Base-by-base conservation (phyloP, 1,139 yeast species). In the Blastobotrys raffinosifermentans region DNA sequence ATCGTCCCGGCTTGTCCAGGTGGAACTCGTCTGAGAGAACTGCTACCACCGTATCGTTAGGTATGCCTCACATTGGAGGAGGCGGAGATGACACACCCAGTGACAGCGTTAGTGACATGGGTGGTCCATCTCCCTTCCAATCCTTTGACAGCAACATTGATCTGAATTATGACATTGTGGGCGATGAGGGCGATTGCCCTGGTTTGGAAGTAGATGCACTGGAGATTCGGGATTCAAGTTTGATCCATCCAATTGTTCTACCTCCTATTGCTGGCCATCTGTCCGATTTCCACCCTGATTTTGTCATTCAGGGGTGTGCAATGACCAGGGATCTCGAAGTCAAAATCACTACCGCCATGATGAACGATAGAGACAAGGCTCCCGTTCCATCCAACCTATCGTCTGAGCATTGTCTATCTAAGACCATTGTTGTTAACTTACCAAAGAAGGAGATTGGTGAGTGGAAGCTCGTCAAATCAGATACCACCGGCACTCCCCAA, bases 221-320 rank as follows among this genome's bases (percentile, higher is more conserved):
- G 3, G 35, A 35, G 13, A 21, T 25, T 13, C 21, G 15, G 8
- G 38, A 32, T 13, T 7, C 31, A 3, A 21, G 31, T 16, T 14
- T 40, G 2, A 22, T 31, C 17, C 32, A 40, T 18, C 52, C 52
- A 4, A 41, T 48, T 20, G 47, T 49, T 8, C 44, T 54, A 4
- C 55, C 57, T 2, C 51, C 55, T 3, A 43, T 54, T 9, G 58
- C 54, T 1, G 60, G 60, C 4, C 54, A 52, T 34, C 37, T 51
- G 19, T 42, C 53, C 1, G 55, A 53, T 23, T 48, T 53, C 34
- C 58, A 53, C 36, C 58, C 60, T 2, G 58, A 54, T 16, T 55
- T 54, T 35, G 35, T 45, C 10, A 32, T 55, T 3, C 60, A 55
- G 31, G 58, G 55, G 4, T 51, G 53, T 14, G 48, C 54, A 4